Base-by-base conservation (phyloP, 371 early-diverging fungal genomes). In the Mucor racemosus region DNA sequence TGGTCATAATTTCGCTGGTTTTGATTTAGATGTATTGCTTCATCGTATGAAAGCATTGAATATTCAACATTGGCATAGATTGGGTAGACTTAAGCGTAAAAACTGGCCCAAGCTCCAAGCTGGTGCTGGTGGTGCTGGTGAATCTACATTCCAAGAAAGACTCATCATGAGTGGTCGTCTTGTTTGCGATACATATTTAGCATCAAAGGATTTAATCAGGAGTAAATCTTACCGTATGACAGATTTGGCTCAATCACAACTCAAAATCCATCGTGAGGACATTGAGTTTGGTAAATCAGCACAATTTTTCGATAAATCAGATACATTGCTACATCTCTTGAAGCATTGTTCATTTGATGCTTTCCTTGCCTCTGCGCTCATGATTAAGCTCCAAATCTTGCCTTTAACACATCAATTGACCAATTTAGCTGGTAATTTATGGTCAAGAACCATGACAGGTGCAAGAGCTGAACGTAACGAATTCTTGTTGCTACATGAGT, bases 401-500 rank as follows among this genome's bases (percentile, higher is more conserved):
- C 97, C 97, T n/a, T 79, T 99, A 55, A 96, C 97, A n/a, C 90
- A 88, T 73, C 98, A 99, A 74, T 77, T 99, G 65, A 97, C 99
- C 1, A 87, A 86, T 15, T 74, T 98, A 55, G 97, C 98, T 10
- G 99, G 99, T 5, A 99, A 98, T 75, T 67, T 98, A 58, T 98
- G 98, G 99, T 75, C 92, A 3, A 85, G 93, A 71, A 96, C 99
- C 0, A 84, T 97, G 81, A 88, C 90, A 26, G 98, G 99, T 40
- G 94, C 92, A n/a, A 84, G 99, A 41, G 97, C 99, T 10, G 99
- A 99, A 69, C 88, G 99, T 57, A 99, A 99, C 74, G 99, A 99
- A 78, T 98, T 89, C 66, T 87, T 99, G 10, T 77, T 99, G 33
- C 79, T 99, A 34, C 99, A 99, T 74, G 98, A 99, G 77, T 98